Conservation (phyloP, 306 rosid genomes). For the Acacia melanoxylon region DNA sequence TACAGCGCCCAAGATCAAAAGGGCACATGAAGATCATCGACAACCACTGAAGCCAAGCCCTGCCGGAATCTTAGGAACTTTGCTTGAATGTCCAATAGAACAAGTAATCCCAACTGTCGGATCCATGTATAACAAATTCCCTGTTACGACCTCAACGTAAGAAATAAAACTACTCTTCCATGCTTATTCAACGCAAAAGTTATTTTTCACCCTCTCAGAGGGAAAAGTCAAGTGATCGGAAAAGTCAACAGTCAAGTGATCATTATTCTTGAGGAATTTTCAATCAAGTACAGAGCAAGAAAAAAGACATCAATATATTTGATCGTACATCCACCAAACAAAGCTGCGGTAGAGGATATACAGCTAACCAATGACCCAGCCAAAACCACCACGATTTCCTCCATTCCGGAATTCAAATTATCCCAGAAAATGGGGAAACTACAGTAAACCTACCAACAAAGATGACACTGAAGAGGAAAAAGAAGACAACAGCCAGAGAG, state of each 20-base stretch:
- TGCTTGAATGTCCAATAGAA: too few species aligned
- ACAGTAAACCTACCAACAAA: conserved; percentile 24
- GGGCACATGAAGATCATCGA: too few species aligned
- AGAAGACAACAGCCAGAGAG: conserved; percentile 3
- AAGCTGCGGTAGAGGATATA: conserved; percentile 17
- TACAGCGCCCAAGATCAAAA: too few species aligned
- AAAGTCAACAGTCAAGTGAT: not conserved
- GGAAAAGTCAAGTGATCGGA: not conserved
- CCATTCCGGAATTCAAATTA: not conserved
- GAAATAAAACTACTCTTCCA: too few species aligned
- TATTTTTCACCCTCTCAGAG: not conserved
- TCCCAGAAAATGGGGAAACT: conserved; percentile 7
- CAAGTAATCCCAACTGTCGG: too few species aligned
- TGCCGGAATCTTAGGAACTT: too few species aligned
- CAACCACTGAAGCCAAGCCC: too few species aligned
- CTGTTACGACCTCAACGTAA: too few species aligned
- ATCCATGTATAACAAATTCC: too few species aligned
- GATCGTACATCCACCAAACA: conserved; percentile 22
- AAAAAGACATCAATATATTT: not conserved
- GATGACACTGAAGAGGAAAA: conserved; percentile 8
- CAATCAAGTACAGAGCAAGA: not conserved
- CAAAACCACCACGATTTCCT: conserved; percentile 2
- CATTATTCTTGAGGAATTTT: not conserved
- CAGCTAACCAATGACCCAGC: not conserved
- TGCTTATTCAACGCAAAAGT: too few species aligned